phyloP scores from a whole-genome alignment of 2,329 filamentous ascomycete genomes.

The Xylaria sp. region DNA sequence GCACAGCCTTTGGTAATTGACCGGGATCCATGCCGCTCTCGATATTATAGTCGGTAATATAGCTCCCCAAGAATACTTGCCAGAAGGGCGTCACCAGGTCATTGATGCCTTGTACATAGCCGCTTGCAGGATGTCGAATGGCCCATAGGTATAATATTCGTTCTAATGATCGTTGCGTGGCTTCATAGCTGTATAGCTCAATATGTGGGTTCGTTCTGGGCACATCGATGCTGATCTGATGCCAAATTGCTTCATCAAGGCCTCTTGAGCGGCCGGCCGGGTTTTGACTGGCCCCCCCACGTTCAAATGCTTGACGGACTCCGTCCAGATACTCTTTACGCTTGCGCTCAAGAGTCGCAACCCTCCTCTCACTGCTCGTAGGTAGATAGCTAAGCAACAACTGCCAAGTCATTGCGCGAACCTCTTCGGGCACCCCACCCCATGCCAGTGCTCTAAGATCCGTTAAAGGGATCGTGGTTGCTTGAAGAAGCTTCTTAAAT shows the following conservation, averaged over 20 bases:
- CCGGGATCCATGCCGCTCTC: slow-evolving; percentile 97
- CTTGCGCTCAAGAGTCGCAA: slow-evolving; percentile 91
- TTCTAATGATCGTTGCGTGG: slow-evolving; percentile 92
- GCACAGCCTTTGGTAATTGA: slow-evolving; percentile 86
- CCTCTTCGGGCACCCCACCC: slow-evolving; percentile 94
- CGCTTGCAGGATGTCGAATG: slow-evolving; percentile 94
- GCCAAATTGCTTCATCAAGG: slow-evolving; percentile 97
- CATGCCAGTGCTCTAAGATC: slow-evolving; percentile 89
- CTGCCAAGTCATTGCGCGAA: slow-evolving; percentile 99
- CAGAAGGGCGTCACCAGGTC: slow-evolving; percentile 97
- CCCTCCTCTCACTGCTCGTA: slow-evolving; percentile 92
- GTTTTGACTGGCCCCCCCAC: slow-evolving; percentile 63
- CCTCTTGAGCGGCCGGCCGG: slow-evolving; percentile 67
- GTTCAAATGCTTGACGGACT: slow-evolving; percentile 77
- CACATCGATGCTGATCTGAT: slow-evolving; percentile 98
- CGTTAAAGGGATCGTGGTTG: slow-evolving; percentile 85
- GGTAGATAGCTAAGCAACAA: slow-evolving; percentile 93
- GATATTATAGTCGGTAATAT: slow-evolving; percentile 93
- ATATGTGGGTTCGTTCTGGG: slow-evolving; percentile 96
- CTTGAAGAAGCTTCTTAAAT: slow-evolving; percentile 94
- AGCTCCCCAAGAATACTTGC: slow-evolving; percentile 95
- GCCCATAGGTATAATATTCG: slow-evolving; percentile 98
- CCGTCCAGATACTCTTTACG: slow-evolving; percentile 97
- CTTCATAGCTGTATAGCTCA: slow-evolving; percentile 93
- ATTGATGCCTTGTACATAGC: slow-evolving; percentile 98